Evolutionary conservation across 352 stramenopile genomes (phyloP), one percentile per base, ranked within the genome.

Genomic region (Paralagenidium karlingii): DNA sequence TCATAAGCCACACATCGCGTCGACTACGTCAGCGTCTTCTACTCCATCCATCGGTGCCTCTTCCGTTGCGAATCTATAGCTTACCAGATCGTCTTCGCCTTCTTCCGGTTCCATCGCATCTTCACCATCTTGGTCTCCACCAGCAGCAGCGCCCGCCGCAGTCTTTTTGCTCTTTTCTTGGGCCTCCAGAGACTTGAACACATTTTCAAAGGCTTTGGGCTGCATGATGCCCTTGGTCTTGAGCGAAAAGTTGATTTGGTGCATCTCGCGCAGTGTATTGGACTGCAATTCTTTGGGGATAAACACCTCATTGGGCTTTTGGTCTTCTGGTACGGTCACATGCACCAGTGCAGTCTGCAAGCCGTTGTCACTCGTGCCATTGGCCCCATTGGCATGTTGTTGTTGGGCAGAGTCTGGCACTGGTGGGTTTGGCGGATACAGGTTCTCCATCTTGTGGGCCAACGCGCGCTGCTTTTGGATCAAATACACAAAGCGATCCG

Each of bases 361-460:
- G 1, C 47, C 45, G 32, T 45, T 30, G 24, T 50, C 43, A 16
- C 43, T 22, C 15, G 18, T 19, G 2, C 42, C 44, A 29, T 56
- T 55, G 20, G 36, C 45, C 27, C 50, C 58, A 25, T 51, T 41
- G 3, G 49, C 51, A 34, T 80, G 53, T 8, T 61, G 49, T n/a
- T n/a, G n/a, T n/a, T n/a, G n/a, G n/a, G n/a, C n/a, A n/a, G n/a
- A n/a, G n/a, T n/a, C n/a, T n/a, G n/a, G n/a, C n/a, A n/a, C n/a
- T n/a, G n/a, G n/a, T n/a, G n/a, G n/a, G 41, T 66, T 63, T 61
- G 61, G 79, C 38, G 63, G 52, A 49, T 83, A 83, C 43, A 83
- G 30, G 52, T 62, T 73, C 40, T 78, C 63, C 22, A 83, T 56
- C 44, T 79, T 79, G 60, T 83, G 69, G 19, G 66, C 54, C 20